Evolutionary conservation across 1,284 basidiomycete species (phyloP).

Genomic region (Phellinidium pouzarii): DNA sequence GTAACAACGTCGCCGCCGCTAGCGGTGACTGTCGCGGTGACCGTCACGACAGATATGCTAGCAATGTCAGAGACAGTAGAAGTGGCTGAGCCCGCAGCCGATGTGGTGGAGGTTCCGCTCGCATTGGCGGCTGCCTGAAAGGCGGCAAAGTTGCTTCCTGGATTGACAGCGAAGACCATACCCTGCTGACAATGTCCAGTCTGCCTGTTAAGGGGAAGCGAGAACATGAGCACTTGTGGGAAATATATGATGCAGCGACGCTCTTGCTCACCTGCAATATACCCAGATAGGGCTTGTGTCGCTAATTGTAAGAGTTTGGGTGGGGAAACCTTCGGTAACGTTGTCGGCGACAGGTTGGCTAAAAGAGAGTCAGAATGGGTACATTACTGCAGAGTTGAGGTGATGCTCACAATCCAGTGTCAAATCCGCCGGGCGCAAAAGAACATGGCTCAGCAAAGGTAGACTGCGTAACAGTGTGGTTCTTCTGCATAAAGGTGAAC

Average conservation of each 20-base stretch:
- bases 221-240: no score
- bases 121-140: slow-evolving; percentile 47
- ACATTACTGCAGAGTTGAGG: neutral
- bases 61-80: slow-evolving; percentile 12
- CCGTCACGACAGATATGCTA: slow-evolving; percentile 15
- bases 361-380: slow-evolving; percentile 6
- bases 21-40: slow-evolving; percentile 16
- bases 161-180: slow-evolving; percentile 63
- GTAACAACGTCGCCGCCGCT: slow-evolving; percentile 15
- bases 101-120: slow-evolving; percentile 20
- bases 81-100: slow-evolving; percentile 19
- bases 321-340: slow-evolving; percentile 38
- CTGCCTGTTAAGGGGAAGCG: no score
- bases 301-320: slow-evolving; percentile 36
- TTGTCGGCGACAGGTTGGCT: slow-evolving; percentile 46
- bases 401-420: slow-evolving; percentile 48
- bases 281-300: slow-evolving; percentile 53
- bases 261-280: no score
- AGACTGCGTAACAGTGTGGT: slow-evolving; percentile 60
- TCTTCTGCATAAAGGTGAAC: slow-evolving; percentile 53
- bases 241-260: no score
- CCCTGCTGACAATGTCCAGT: slow-evolving; percentile 42
- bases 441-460: slow-evolving; percentile 46
- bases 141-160: slow-evolving; percentile 42
- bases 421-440: slow-evolving; percentile 39